Conservation (phyloP, 2,329 filamentous ascomycete species). For the Alternaria gansuensis region DNA sequence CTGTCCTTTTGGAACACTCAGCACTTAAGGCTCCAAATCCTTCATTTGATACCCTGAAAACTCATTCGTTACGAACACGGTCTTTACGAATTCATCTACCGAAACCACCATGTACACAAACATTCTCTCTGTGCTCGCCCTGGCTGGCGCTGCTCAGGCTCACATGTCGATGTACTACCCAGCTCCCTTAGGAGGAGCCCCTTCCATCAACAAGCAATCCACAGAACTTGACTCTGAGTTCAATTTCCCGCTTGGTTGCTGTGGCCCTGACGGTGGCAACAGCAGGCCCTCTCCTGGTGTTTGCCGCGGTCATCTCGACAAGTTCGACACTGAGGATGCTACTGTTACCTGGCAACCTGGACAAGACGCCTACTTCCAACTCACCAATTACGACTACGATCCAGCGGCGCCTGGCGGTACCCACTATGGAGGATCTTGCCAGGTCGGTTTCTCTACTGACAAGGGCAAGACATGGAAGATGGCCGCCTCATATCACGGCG, state of each 20-base stretch:
- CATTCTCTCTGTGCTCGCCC: constrained; percentile 39
- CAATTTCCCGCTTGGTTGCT: constrained; percentile 59
- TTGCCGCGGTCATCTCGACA: constrained; percentile 57
- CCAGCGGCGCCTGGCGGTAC: constrained; percentile 48
- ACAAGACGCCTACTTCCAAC: constrained; percentile 53
- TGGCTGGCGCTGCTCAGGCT: constrained; percentile 41
- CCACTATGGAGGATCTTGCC: constrained; percentile 60
- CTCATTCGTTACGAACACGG: constrained; percentile 18
- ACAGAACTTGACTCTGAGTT: constrained; percentile 42
- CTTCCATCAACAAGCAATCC: constrained; percentile 54
- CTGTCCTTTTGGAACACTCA: constrained; percentile 16
- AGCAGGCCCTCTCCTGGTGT: constrained; percentile 45
- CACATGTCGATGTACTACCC: constrained; percentile 59
- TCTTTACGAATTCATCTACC: constrained; percentile 15
- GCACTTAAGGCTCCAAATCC: constrained; percentile 23
- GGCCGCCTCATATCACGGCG: constrained; percentile 58
- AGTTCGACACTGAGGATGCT: constrained; percentile 56
- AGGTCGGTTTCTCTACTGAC: constrained; percentile 58
- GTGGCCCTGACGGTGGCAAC: constrained; percentile 51
- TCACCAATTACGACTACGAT: constrained; percentile 48
- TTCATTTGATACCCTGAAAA: constrained; percentile 22
- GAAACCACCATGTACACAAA: constrained; percentile 40
- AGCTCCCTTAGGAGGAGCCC: constrained; percentile 55
- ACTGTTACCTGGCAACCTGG: constrained; percentile 57
- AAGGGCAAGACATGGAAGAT: constrained; percentile 57